phyloP scores from a whole-genome alignment of 306 rosid genomes.

The Rosa lucieae region DNA sequence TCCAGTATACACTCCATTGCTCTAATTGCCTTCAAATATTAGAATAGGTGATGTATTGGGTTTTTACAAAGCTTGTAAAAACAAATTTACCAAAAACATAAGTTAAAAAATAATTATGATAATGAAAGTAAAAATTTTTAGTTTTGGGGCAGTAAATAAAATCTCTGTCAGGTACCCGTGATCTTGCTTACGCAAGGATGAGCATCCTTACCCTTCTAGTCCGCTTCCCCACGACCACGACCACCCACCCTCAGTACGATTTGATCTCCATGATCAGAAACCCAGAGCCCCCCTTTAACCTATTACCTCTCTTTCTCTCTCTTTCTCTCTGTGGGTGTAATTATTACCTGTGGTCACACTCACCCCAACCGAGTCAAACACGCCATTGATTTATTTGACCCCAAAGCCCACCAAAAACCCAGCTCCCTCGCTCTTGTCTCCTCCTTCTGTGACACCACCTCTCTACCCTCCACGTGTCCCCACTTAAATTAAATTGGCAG shows the following conservation, averaged over 20 bases:
- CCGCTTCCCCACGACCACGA: background rate
- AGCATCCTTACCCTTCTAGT: too few species aligned
- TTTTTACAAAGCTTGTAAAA: background rate
- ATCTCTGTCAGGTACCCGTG: constrained; percentile 15
- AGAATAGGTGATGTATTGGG: too few species aligned
- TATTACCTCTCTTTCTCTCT: background rate
- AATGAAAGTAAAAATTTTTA: background rate
- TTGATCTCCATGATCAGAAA: background rate
- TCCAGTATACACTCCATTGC: too few species aligned
- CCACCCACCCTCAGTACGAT: constrained; percentile 9
- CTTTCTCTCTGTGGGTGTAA: background rate
- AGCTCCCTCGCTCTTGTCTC: constrained; percentile 54
- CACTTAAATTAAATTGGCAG: constrained; percentile 29
- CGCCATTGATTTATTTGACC: constrained; percentile 34
- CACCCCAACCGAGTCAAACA: constrained; percentile 48
- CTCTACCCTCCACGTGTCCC: constrained; percentile 56
- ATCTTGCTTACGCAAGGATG: constrained; percentile 10
- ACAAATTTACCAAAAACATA: background rate
- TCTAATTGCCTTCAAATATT: too few species aligned
- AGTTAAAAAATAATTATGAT: background rate
- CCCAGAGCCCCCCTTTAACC: background rate
- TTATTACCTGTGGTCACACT: constrained; percentile 6
- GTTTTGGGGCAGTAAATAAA: background rate
- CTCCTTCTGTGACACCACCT: constrained; percentile 66
- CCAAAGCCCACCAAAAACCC: constrained; percentile 17